Base-by-base conservation (phyloP, 768 basidiomycete genomes). In the Butyriboletus loyo region DNA sequence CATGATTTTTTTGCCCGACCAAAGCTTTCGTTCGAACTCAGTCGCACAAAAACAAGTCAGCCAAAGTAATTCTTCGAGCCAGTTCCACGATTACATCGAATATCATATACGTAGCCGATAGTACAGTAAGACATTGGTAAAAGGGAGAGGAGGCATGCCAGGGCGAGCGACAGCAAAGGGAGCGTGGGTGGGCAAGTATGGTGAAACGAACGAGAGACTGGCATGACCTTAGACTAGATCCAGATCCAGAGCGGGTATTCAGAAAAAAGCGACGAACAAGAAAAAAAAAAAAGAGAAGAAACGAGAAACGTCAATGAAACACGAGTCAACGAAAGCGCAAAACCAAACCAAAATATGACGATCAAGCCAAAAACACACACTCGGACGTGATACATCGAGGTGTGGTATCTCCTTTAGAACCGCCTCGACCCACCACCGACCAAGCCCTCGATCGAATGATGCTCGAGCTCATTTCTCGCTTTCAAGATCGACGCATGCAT, bases 401-500 rank as follows among this genome's bases (percentile, higher is more conserved):
- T 10, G 17, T 15, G 36, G 24, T 13, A 8, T 10, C 14, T 17
- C n/a, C 39, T 7, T 76, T 68, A 83, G 66, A 81, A 84, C 61
- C 83, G 69, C 60, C 81, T 75, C 52, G 75, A 46, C 31, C 58
- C 56, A 22, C 81, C 82, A 27, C 82, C 80, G 30, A 90, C 84
- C 49, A 92, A 70, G 0, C 93, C 92, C 66, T 98, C 95, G 69
- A 98, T 96, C 44, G 93, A 92, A 63, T 98, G 93, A 65, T 92
- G 88, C 70, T 98, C 97, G 52, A 99, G 80, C 58, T 98, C 95
- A 66, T 96, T 91, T 62, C 97, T 79, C 48, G 94, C 92, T 73
- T 98, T 97, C 58, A 90, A 71, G 53, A 99, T 94, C 28, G 86
- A 74, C 14, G 92, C 87, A 72, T 98, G 93, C 82, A 94, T 92